Base-by-base conservation (phyloP, 257 asterid species). In the Jacaranda copaia region DNA sequence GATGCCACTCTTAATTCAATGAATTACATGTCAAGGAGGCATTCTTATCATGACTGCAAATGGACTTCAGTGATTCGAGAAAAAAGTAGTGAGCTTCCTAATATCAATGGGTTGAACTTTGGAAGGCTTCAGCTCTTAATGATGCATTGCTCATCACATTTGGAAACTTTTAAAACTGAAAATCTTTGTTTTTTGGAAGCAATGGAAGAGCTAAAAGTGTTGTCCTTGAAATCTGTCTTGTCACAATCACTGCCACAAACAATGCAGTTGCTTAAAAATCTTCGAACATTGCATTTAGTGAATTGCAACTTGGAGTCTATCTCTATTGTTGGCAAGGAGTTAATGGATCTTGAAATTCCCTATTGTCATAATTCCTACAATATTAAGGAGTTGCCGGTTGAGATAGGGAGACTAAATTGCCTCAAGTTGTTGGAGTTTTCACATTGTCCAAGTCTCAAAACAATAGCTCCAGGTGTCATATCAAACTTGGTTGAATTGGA, bases 341-440 rank as follows among this genome's bases (percentile, higher is more conserved):
- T 77, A 32, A 4, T 38, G 8, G 70, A 9, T 71, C 73, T 78
- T 64, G 53, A 78, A 57, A 63, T 72, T 25, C 67, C 71, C 8
- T 20, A 18, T 52, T 75, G 66, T 64, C 15, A 35, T 53, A 0
- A 3, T 4, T 53, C 60, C 49, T 15, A 0, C 1, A n/a, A 2
- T 13, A 20, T 74, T 6, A 14, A 32, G 40, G 61, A 61, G 52
- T 61, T 74, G 10, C 79, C 72, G 3, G 40, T 7, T 13, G 72
- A 49, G 25, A n/a, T 62, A 3, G 42, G 53, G 16, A 42, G 42
- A 4, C 53, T 74, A 62, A 62, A 5, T 3, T 64, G 19, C 3
- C 39, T 74, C 12, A 74, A 12, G 52, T n/a, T 16, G 14, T 15
- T 74, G 12, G 42, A 74, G 3, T 1, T 73, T 15, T 46, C 15